Percentiles rank a stretch among this genome's conserved stretches.
phyloP scores from a whole-genome alignment of 768 basidiomycete species.

The Nidula microcarpa region DNA sequence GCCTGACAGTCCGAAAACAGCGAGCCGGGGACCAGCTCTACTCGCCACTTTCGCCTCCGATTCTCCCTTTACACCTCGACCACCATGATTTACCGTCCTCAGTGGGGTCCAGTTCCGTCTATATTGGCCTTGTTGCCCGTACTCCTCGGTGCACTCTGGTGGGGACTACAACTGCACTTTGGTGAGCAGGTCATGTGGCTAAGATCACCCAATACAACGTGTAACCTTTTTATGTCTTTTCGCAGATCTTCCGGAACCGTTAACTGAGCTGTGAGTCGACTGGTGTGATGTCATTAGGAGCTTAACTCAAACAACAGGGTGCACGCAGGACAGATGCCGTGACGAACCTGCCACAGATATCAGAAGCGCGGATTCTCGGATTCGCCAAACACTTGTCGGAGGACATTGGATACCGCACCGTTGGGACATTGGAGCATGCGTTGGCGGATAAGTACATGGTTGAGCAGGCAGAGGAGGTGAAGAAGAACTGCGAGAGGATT shows the following conservation, averaged over 20 bases:
- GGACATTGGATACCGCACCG: constrained; percentile 86
- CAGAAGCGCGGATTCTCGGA: constrained; percentile 64
- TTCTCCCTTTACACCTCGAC: background rate
- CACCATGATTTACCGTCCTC: constrained; percentile 8
- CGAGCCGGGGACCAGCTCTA: too few relatives aligned
- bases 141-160: constrained; percentile 44
- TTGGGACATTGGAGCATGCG: constrained; percentile 88
- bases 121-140: constrained; percentile 52
- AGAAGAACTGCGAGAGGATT: constrained; percentile 57
- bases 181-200: constrained; percentile 27
- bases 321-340: constrained; percentile 36
- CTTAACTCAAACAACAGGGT: background rate
- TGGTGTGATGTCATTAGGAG: background rate
- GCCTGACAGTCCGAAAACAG: too few relatives aligned
- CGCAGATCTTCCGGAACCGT: constrained; percentile 55
- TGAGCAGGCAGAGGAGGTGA: constrained; percentile 57
- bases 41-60: too few relatives aligned
- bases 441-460: constrained; percentile 82
- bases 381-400: constrained; percentile 72
- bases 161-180: constrained; percentile 46
- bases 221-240: constrained; percentile 2
- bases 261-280: constrained; percentile 45
- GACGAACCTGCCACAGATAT: constrained; percentile 65
- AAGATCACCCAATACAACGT: background rate
- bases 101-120: constrained; percentile 62